Evolutionary conservation across 192 early-diverging fungal genomes (phyloP).

Genomic region (Backusella circina): DNA sequence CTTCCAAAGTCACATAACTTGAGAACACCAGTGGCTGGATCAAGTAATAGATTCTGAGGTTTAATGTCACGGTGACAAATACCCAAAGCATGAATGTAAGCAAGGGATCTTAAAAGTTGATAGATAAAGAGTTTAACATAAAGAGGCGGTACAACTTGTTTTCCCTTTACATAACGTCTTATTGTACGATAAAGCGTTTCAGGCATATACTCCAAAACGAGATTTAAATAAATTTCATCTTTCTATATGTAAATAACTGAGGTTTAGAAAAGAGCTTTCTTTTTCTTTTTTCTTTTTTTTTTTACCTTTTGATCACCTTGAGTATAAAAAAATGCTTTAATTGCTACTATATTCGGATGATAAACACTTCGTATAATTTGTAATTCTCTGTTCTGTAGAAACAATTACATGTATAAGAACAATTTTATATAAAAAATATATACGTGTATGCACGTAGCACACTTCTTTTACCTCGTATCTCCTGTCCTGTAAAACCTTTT

Average conservation of each 20-base stretch:
- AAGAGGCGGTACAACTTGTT: constrained; percentile 91
- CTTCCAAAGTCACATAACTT: constrained; percentile 97
- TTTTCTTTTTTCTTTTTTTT: background rate
- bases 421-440: background rate
- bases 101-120: constrained; percentile 94
- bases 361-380: constrained; percentile 87
- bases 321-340: constrained; percentile 92
- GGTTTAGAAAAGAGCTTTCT: background rate
- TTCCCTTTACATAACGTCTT: constrained; percentile 84
- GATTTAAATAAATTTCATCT: constrained; percentile 95
- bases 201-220: constrained; percentile 93
- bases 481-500: constrained; percentile 96
- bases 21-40: constrained; percentile 84
- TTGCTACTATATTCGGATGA: constrained; percentile 90
- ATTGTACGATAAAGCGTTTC: constrained; percentile 95
- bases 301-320: constrained; percentile 76
- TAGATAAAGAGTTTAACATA: constrained; percentile 98
- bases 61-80: constrained; percentile 99
- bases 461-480: constrained; percentile 78
- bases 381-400: constrained; percentile 72
- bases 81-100: constrained; percentile 96
- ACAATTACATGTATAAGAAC: background rate
- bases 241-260: constrained; percentile 50
- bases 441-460: background rate
- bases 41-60: constrained; percentile 95